Base-by-base conservation (phyloP, 192 early-diverging fungal species). In the Coemansia nantahalensis region DNA sequence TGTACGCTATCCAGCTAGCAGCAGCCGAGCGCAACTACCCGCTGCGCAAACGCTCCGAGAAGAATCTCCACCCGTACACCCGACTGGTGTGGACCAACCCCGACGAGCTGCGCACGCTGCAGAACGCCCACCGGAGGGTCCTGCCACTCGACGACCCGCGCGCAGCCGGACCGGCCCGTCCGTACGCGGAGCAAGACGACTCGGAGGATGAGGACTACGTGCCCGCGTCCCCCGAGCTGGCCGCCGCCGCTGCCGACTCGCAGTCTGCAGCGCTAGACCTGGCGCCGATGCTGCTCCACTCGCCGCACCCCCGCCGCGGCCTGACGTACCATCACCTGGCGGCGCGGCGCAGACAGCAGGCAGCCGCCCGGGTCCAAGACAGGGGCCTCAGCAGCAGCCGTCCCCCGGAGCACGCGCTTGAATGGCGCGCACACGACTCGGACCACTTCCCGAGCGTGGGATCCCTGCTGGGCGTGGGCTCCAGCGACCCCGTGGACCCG, bases 31-130 rank as follows among this genome's bases (percentile, higher is more conserved):
- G 54, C 43, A 39, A 40, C 31, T 75, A 75, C 22, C 65, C 71
- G 2, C 41, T 75, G 11, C 71, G 71, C 18, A 55, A 45, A 22
- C 64, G 71, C 19, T 60, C 51, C 18, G 71, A 75, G 26, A 75
- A 59, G 32, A 75, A 75, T 22, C 52, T 68, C 17, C 65, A 67
- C 17, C 71, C 71, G 3, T 75, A 75, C 32, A 75, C 71, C 21
- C 67, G 67, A 44, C 59, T 67, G 5, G 65, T 63, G n/a, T 75
- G 71, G 71, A 75, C 65, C 5, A 46, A 75, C 17, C 59, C 60
- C 5, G 48, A 34, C 12, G 71, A 62, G 5, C 31, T 68, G 31
- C 43, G 21, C 12, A 18, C 35, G n/a, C 15, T 24, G 4, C 19
- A 19, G 9, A 54, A 55, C 32, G 46, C 22, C 17, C 42, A 48